Evolutionary conservation across 2,329 filamentous ascomycete genomes (phyloP).

Genomic region (Hypoxylon sp.): DNA sequence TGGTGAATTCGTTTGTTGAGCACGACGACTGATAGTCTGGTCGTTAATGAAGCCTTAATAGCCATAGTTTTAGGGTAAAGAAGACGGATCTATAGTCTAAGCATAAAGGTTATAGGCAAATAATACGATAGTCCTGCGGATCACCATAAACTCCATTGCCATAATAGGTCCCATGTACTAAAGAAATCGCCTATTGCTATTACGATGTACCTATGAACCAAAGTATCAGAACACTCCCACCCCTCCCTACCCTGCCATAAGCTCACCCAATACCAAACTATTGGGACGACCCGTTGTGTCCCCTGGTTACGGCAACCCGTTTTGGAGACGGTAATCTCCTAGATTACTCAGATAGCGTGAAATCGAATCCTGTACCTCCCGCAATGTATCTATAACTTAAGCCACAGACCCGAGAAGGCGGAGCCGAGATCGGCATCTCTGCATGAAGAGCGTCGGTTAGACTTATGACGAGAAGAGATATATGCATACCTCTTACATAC

Average conservation of each 20-base stretch:
- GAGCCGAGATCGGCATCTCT: slow-evolving; percentile 29
- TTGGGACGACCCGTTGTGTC: slow-evolving; percentile 13
- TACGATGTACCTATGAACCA: background rate
- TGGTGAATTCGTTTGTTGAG: background rate
- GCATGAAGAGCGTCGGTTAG: background rate
- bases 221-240: slow-evolving; percentile 4
- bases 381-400: slow-evolving; percentile 2
- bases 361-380: slow-evolving; percentile 2
- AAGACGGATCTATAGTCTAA: slow-evolving; percentile 3
- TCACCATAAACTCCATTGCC: slow-evolving; percentile 11
- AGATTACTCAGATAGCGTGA: slow-evolving; percentile 25
- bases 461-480: background rate
- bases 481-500: slow-evolving; percentile 20
- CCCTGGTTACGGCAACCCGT: slow-evolving; percentile 31
- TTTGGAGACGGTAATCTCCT: slow-evolving; percentile 33
- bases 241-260: slow-evolving; percentile 17
- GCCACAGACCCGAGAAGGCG: slow-evolving; percentile 20
- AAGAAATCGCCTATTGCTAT: slow-evolving; percentile 1
- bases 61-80: background rate
- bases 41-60: background rate
- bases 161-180: background rate
- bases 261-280: slow-evolving; percentile 23
- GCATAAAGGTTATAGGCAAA: slow-evolving; percentile 3
- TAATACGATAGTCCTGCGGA: slow-evolving; percentile 23
- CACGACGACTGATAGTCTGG: background rate